Base-by-base conservation (phyloP, 1,284 basidiomycete species). In the Meripilus lineatus region DNA sequence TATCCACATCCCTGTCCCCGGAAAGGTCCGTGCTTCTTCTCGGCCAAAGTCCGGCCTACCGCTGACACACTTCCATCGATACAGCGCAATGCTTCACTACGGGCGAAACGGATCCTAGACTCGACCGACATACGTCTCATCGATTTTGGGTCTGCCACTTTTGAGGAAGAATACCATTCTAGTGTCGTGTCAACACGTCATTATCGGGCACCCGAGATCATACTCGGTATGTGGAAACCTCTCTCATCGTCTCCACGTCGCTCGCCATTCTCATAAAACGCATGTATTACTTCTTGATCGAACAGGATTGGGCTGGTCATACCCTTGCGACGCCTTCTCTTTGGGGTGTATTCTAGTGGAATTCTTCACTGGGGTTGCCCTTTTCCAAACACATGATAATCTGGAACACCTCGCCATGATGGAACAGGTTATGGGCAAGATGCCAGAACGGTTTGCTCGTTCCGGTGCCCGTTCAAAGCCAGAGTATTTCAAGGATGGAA, bases 351-450 rank as follows among this genome's bases (percentile, higher is more conserved):
- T 99, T 55, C 80, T 99, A 13, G 93, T 99, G 50, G 96, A 99
- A 66, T 98, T 99, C 63, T 96, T 85, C 69, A 99, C 96, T 2
- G 96, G 96, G 26, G 84, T 95, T 36, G 96, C 96, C 3, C 75
- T 99, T 24, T 99, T 98, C 71, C 96, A 99, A 66, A 99, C 96
- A 0, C 95, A 98, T 61, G 95, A 99, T 68, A 99, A 99, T 63
- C 78, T 99, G 10, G 96, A 99, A 62, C 96, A 99, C 64, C 81
- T 99, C 5, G 96, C 96, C 34, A 99, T 99, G 96, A 99, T 99
- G 96, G 94, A 99, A 66, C 84, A 89, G 54, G 96, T 99, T 26
- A 95, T 99, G 82, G 96, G 95, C 49, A 88, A 85, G 66, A 94
- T 99, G 84, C 93, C 94, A 0, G 81, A 86, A 36, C 80, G 84